These are phyloP conservation scores for Apostasia shenzhenica DNA, from an alignment of 106 monocot species.

Conservation along the genomic window DNA sequence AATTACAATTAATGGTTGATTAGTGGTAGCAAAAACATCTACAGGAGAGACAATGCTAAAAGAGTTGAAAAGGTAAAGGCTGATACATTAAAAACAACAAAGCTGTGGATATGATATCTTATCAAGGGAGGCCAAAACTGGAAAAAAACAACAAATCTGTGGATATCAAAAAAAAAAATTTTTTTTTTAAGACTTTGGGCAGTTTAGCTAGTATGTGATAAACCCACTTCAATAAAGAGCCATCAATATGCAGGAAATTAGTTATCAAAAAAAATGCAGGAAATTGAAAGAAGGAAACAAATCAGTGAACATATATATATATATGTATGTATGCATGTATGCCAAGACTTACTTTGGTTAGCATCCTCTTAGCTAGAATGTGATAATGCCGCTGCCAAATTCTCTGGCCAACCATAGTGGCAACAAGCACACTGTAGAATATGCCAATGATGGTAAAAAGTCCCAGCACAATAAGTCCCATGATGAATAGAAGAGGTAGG, in stretches of 20 bases:
- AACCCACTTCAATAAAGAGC: too few species aligned
- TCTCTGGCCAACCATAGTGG: slow-evolving; percentile 92
- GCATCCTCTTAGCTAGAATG: slow-evolving; percentile 89
- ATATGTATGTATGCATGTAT: neutral
- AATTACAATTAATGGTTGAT: neutral
- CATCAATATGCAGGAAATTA: too few species aligned
- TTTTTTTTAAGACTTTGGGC: too few species aligned
- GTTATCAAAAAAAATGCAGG: too few species aligned
- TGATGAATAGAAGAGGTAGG: slow-evolving; percentile 68
- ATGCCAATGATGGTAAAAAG: slow-evolving; percentile 83
- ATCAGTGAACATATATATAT: neutral
- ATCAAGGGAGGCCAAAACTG: too few species aligned
- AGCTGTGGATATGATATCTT: too few species aligned
- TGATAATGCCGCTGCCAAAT: slow-evolving; percentile 98
- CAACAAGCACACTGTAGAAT: slow-evolving; percentile 92
- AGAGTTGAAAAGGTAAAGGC: too few species aligned
- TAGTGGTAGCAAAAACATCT: neutral
- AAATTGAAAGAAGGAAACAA: neutral
- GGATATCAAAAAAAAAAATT: too few species aligned
- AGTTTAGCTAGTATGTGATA: too few species aligned
- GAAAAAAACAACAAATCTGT: too few species aligned
- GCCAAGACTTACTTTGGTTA: slow-evolving; percentile 63
- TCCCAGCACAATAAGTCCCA: slow-evolving; percentile 77
- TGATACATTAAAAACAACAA: too few species aligned
- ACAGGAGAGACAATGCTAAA: too few species aligned